Evolutionary conservation across 2,329 filamentous ascomycete species (phyloP).

Genomic region (Boeremia lycopersici): DNA sequence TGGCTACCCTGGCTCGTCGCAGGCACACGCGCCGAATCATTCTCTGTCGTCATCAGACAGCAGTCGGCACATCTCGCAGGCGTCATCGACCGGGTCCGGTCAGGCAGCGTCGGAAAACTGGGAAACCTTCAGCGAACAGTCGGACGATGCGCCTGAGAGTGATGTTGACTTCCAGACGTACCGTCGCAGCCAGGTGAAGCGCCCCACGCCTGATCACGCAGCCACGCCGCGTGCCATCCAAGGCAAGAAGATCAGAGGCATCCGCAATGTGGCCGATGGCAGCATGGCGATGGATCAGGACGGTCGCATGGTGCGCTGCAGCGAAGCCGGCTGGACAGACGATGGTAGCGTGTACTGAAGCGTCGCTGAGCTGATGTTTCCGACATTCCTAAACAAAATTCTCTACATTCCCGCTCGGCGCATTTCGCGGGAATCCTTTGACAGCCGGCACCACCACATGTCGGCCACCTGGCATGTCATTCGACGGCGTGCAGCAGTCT

Average conservation of each 20-base stretch:
- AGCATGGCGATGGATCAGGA: constrained; percentile 49
- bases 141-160: constrained; percentile 65
- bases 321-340: constrained; percentile 61
- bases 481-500: constrained; percentile 2
- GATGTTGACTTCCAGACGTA: constrained; percentile 84
- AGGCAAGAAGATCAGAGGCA: constrained; percentile 49
- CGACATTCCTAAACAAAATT: no score
- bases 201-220: constrained; percentile 53
- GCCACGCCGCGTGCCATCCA: constrained; percentile 41
- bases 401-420: background rate
- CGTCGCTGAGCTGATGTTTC: background rate
- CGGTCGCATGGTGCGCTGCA: constrained; percentile 54
- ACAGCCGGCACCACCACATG: background rate
- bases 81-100: constrained; percentile 59
- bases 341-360: constrained; percentile 49
- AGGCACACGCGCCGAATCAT: constrained; percentile 24
- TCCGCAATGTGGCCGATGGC: constrained; percentile 54
- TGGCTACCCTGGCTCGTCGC: constrained; percentile 34
- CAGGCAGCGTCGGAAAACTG: constrained; percentile 92
- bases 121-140: constrained; percentile 92
- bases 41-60: constrained; percentile 36
- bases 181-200: constrained; percentile 71
- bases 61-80: constrained; percentile 67
- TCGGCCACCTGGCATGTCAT: background rate
- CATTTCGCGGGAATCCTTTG: background rate